phyloP scores from a whole-genome alignment of 257 asterid genomes.

The Linderniella brevidens region DNA sequence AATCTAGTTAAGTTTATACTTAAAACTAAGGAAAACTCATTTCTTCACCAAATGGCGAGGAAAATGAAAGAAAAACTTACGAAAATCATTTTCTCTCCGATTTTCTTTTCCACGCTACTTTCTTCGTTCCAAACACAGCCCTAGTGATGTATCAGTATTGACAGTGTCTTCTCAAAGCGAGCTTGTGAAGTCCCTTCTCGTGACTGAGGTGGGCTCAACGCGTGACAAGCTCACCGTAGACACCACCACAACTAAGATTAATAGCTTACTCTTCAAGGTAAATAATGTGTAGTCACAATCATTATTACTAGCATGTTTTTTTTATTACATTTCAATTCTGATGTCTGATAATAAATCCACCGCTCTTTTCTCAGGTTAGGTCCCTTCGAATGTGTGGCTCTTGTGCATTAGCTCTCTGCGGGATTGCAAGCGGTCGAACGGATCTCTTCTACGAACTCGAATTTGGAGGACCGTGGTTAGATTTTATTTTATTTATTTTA shows the following conservation, averaged over 20 bases:
- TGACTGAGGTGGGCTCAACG: slow-evolving; percentile 43
- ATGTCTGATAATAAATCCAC: neutral
- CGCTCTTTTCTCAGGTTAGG: slow-evolving; percentile 37
- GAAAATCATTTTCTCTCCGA: too few relatives aligned
- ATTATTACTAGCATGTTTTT: neutral
- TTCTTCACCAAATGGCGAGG: too few relatives aligned
- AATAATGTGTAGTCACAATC: slow-evolving; percentile 1
- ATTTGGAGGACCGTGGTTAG: slow-evolving; percentile 71
- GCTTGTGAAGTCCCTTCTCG: slow-evolving; percentile 72
- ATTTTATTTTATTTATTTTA: neutral
- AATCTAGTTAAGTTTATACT: too few relatives aligned
- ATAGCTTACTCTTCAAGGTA: slow-evolving; percentile 59
- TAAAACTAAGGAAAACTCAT: too few relatives aligned
- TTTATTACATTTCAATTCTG: neutral
- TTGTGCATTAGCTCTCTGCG: slow-evolving; percentile 63
- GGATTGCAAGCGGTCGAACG: slow-evolving; percentile 65
- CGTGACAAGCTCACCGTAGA: slow-evolving; percentile 49
- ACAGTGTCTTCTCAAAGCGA: slow-evolving; percentile 64
- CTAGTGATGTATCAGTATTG: neutral
- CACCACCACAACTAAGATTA: slow-evolving; percentile 37
- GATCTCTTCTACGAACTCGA: slow-evolving; percentile 53
- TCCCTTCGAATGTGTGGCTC: slow-evolving; percentile 74
- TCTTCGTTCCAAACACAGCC: too few relatives aligned
- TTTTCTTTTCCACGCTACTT: too few relatives aligned
- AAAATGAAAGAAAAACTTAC: too few relatives aligned